Conservation (phyloP, 441 rosid genomes). For the Euphorbia schlechtendalii region DNA sequence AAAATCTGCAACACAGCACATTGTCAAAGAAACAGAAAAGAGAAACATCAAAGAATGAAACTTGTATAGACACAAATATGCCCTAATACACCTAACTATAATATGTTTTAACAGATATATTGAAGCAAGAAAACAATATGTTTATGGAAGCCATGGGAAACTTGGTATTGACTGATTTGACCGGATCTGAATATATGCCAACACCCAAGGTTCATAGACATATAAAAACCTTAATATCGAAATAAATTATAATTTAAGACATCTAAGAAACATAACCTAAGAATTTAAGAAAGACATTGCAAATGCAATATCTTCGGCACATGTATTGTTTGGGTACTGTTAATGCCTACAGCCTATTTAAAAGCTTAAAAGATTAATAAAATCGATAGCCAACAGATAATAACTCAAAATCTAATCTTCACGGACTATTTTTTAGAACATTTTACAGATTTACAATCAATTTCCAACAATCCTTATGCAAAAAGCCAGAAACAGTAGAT, state of each 20-base stretch:
- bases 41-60: background rate
- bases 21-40: conserved; percentile 1
- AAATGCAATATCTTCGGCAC: background rate
- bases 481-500: background rate
- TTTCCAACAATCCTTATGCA: background rate
- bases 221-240: background rate
- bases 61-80: background rate
- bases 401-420: background rate
- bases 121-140: background rate
- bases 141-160: conserved; percentile 2
- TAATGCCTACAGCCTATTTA: background rate
- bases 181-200: background rate
- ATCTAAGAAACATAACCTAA: background rate
- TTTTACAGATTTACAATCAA: background rate
- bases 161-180: background rate
- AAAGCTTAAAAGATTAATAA: background rate
- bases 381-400: background rate
- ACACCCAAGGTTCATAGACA: background rate
- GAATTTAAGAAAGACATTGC: background rate
- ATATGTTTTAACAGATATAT: background rate
- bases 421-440: too few relatives aligned
- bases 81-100: background rate
- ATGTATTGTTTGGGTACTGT: background rate
- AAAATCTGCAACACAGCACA: conserved; percentile 52
- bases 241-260: background rate